These are phyloP conservation scores for Physcomitrium patens DNA, from an alignment of 225 moss, liverwort and hornwort species.

Conservation along the genomic window DNA sequence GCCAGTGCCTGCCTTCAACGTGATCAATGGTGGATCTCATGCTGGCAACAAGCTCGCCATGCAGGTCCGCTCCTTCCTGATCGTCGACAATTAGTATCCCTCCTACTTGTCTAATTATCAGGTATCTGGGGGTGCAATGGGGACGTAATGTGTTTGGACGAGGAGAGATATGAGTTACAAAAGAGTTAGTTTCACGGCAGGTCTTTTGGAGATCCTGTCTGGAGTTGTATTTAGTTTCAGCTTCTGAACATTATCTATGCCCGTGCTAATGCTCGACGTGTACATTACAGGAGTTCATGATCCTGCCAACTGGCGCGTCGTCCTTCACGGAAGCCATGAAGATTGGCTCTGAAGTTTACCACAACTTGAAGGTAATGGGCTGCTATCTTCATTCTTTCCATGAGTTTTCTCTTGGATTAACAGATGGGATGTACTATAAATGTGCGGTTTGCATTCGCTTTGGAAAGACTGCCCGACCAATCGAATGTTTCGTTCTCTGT, in stretches of 20 bases:
- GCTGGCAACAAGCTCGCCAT: slow-evolving; percentile 75
- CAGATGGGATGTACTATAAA: no score
- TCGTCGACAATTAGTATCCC: not conserved
- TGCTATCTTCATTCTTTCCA: not conserved
- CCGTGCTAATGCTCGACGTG: not conserved
- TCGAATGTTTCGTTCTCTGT: not conserved
- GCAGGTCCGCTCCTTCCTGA: slow-evolving; percentile 41
- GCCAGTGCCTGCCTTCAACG: slow-evolving; percentile 71
- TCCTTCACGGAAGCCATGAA: slow-evolving; percentile 62
- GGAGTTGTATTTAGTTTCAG: not conserved
- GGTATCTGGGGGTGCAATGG: not conserved
- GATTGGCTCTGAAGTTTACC: slow-evolving; percentile 65
- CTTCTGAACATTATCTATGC: no score
- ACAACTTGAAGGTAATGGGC: slow-evolving; percentile 51
- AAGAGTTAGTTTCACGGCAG: not conserved
- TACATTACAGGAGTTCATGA: slow-evolving; percentile 61
- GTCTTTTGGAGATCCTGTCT: not conserved
- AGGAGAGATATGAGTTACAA: not conserved
- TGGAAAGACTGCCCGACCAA: not conserved
- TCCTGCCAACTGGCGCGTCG: slow-evolving; percentile 55
- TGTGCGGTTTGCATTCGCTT: not conserved
- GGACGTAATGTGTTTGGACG: not conserved
- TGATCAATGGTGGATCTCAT: slow-evolving; percentile 73
- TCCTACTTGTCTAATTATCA: not conserved
- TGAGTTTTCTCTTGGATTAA: not conserved